A percentile compares a stretch with the other conserved stretches of the same genome.
Conservation (phyloP, 1,284 basidiomycete species). For the Acaromyces ingoldii region DNA sequence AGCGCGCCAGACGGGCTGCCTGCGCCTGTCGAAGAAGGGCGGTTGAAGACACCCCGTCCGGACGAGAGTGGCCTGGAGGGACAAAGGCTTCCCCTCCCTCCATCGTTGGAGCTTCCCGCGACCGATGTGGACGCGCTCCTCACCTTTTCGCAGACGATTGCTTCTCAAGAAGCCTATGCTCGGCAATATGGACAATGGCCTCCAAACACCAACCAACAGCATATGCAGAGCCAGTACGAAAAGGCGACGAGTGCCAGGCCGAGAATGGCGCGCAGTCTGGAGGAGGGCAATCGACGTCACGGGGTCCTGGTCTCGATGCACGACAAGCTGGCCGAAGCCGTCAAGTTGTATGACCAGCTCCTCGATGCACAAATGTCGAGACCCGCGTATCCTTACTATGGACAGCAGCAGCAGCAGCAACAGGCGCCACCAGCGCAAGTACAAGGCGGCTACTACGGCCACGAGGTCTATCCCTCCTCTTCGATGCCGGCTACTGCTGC, state of each 20-base stretch:
- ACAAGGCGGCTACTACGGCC: too few species aligned
- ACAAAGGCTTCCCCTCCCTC: slow-evolving; percentile 18
- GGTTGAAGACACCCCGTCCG: slow-evolving; percentile 10
- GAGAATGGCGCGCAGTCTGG: slow-evolving; percentile 75
- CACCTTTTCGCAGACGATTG: slow-evolving; percentile 43
- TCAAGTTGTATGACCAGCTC: slow-evolving; percentile 80
- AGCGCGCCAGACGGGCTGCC: slow-evolving; percentile 31
- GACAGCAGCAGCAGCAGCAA: slow-evolving; percentile 1
- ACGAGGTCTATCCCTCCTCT: not conserved
- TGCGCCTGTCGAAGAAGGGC: not conserved
- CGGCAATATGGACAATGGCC: slow-evolving; percentile 16
- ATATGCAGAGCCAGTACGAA: slow-evolving; percentile 65
- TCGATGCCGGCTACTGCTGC: not conserved
- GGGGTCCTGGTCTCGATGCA: slow-evolving; percentile 85
- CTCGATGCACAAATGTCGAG: slow-evolving; percentile 69
- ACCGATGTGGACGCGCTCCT: slow-evolving; percentile 45
- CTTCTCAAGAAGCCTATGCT: slow-evolving; percentile 24
- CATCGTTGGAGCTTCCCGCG: slow-evolving; percentile 40
- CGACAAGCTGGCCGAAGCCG: slow-evolving; percentile 82
- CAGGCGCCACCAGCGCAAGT: too few species aligned
- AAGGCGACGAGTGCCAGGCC: slow-evolving; percentile 75
- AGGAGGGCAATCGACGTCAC: slow-evolving; percentile 81
- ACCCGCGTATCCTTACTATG: slow-evolving; percentile 4
- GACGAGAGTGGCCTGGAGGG: not conserved
- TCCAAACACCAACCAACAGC: slow-evolving; percentile 11